These are phyloP conservation scores for Pycnococcus provasolii DNA, from an alignment of 139 green algal genomes.

Conservation along the genomic window DNA sequence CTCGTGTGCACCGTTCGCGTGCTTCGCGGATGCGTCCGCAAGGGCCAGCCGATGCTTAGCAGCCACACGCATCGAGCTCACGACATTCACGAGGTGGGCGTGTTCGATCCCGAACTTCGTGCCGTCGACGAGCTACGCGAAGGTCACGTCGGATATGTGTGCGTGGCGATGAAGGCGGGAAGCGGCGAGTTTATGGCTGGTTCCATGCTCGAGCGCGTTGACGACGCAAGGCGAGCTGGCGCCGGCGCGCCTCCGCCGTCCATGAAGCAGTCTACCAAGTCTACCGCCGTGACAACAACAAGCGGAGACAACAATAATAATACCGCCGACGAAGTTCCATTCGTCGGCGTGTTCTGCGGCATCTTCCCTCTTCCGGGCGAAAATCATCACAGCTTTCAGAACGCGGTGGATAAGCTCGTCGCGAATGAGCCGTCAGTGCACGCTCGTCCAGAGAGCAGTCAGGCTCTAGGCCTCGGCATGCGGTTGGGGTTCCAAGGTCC, in stretches of 20 bases:
- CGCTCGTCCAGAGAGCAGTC: slow-evolving; percentile 63
- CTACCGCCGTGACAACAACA: neutral
- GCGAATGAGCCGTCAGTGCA: slow-evolving; percentile 76
- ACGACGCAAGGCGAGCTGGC: slow-evolving; percentile 46
- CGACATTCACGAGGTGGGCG: slow-evolving; percentile 22
- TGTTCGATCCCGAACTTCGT: slow-evolving; percentile 28
- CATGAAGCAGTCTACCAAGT: neutral
- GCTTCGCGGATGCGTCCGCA: no score
- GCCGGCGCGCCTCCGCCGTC: neutral
- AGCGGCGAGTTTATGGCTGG: slow-evolving; percentile 36
- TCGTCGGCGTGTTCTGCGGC: slow-evolving; percentile 54
- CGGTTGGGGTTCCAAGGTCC: slow-evolving; percentile 69
- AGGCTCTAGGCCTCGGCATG: slow-evolving; percentile 76
- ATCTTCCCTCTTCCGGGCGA: slow-evolving; percentile 29
- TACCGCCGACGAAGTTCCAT: no score
- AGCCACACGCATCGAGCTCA: no score
- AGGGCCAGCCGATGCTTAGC: no score
- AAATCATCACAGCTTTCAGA: slow-evolving; percentile 25
- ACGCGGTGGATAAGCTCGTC: slow-evolving; percentile 44
- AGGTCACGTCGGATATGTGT: slow-evolving; percentile 40
- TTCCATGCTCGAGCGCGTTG: slow-evolving; percentile 24
- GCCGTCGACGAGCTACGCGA: slow-evolving; percentile 14
- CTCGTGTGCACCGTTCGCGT: no score
- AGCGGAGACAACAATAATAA: neutral
- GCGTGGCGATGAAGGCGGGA: slow-evolving; percentile 66